These are phyloP conservation scores for Miscanthus lutarioriparius DNA, from an alignment of 176 grass and related monocot species.

Conservation along the genomic window DNA sequence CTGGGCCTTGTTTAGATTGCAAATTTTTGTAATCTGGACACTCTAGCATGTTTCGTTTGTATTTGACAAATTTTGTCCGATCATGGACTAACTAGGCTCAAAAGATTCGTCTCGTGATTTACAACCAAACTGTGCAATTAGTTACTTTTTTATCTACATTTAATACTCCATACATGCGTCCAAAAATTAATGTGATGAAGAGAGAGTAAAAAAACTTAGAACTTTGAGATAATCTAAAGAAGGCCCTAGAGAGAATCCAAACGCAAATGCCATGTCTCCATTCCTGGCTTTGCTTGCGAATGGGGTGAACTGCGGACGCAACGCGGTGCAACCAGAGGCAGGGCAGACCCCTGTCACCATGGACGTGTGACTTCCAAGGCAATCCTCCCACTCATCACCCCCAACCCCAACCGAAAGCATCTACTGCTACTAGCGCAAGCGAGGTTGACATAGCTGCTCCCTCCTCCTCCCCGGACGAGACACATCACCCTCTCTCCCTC, in stretches of 20 bases:
- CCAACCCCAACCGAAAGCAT: constrained; percentile 28
- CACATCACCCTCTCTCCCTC: constrained; percentile 30
- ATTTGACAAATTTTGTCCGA: too few species aligned
- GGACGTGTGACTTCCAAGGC: constrained; percentile 48
- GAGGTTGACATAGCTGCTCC: constrained; percentile 37
- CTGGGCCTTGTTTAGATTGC: too few species aligned
- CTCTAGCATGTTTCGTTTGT: too few species aligned
- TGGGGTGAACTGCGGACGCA: constrained; percentile 41
- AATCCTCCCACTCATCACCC: constrained; percentile 38
- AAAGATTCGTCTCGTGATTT: too few species aligned
- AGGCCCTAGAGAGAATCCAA: constrained; percentile 35
- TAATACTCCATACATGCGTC: too few species aligned
- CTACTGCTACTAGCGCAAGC: neutral
- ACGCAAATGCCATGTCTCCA: constrained; percentile 14
- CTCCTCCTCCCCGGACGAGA: constrained; percentile 3
- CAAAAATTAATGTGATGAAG: too few species aligned
- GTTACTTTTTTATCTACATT: too few species aligned
- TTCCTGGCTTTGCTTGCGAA: constrained; percentile 80
- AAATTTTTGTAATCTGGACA: too few species aligned
- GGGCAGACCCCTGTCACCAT: neutral
- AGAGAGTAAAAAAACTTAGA: too few species aligned
- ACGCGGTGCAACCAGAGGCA: constrained; percentile 31
- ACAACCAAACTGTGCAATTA: too few species aligned
- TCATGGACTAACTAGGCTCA: too few species aligned
- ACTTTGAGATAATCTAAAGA: too few species aligned